Evolutionary conservation across 805 yeast species (phyloP).

Genomic region (Scheffersomyces spartinae): DNA sequence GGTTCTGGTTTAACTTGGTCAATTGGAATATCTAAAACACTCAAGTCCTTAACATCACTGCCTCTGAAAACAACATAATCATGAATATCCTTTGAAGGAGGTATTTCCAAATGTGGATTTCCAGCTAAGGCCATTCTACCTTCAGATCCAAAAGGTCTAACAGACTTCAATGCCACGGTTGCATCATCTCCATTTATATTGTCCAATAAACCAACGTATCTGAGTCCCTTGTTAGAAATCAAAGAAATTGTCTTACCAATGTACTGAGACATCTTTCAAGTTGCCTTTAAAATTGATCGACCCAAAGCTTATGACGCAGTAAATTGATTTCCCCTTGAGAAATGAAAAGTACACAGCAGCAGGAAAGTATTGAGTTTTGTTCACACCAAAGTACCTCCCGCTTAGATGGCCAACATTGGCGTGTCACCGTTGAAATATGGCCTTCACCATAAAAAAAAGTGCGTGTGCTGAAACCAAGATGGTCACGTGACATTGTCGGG

Average conservation of each 20-base stretch:
- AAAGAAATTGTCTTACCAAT: constrained; percentile 83
- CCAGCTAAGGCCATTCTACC: constrained; percentile 53
- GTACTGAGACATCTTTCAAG: constrained; percentile 95
- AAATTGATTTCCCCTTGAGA: too few relatives aligned
- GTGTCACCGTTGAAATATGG: too few relatives aligned
- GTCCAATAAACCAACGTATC: constrained; percentile 84
- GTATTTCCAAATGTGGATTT: constrained; percentile 60
- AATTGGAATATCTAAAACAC: constrained; percentile 64
- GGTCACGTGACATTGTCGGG: too few relatives aligned
- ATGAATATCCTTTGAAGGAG: constrained; percentile 52
- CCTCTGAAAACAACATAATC: constrained; percentile 82
- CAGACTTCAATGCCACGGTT: constrained; percentile 73
- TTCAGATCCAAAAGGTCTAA: constrained; percentile 83
- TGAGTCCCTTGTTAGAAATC: constrained; percentile 65
- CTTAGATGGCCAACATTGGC: too few relatives aligned
- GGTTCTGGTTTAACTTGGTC: constrained; percentile 51
- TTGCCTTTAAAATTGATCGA: too few relatives aligned
- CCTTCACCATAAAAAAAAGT: too few relatives aligned
- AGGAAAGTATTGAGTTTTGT: too few relatives aligned
- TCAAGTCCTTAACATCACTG: constrained; percentile 80
- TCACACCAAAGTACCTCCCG: too few relatives aligned
- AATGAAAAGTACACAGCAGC: too few relatives aligned
- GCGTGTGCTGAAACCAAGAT: too few relatives aligned
- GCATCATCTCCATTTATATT: constrained; percentile 84
- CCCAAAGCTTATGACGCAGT: too few relatives aligned